Percentiles rank a stretch among this genome's conserved stretches.
phyloP scores from a whole-genome alignment of 345 rosid genomes.

The Gossypium mustelinum region DNA sequence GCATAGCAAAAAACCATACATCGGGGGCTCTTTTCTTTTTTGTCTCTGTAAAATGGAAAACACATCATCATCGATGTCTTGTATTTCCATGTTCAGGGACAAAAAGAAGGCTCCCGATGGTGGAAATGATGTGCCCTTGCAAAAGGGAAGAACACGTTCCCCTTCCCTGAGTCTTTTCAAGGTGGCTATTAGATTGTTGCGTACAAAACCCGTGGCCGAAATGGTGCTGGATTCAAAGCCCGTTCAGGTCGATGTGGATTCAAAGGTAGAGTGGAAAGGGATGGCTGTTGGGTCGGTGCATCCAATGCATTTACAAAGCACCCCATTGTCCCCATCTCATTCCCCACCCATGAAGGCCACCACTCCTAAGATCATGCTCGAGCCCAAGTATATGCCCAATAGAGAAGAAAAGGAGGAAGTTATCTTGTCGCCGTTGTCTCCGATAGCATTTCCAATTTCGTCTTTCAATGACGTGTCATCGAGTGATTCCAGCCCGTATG shows the following conservation, averaged over 20 bases:
- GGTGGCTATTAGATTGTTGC: slow-evolving; percentile 42
- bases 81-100: slow-evolving; percentile 6
- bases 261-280: slow-evolving; percentile 34
- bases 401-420: slow-evolving; percentile 28
- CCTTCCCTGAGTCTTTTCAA: slow-evolving; percentile 32
- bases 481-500: slow-evolving; percentile 33
- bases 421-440: slow-evolving; percentile 22
- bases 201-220: slow-evolving; percentile 15
- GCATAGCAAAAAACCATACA: background rate
- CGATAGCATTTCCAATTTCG: slow-evolving; percentile 14
- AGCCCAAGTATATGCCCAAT: background rate
- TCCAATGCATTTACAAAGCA: slow-evolving; percentile 33
- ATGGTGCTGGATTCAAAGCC: slow-evolving; percentile 20
- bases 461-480: background rate
- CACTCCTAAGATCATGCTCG: background rate
- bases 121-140: background rate
- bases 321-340: slow-evolving; percentile 24
- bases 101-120: background rate
- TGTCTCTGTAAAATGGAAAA: slow-evolving; percentile 18
- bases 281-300: slow-evolving; percentile 45
- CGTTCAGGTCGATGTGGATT: slow-evolving; percentile 14
- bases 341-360: background rate
- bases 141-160: slow-evolving; percentile 35
- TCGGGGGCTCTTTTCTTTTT: background rate
- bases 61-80: background rate